phyloP scores from a whole-genome alignment of 1,284 basidiomycete species.

The Porphyrellus sp. region DNA sequence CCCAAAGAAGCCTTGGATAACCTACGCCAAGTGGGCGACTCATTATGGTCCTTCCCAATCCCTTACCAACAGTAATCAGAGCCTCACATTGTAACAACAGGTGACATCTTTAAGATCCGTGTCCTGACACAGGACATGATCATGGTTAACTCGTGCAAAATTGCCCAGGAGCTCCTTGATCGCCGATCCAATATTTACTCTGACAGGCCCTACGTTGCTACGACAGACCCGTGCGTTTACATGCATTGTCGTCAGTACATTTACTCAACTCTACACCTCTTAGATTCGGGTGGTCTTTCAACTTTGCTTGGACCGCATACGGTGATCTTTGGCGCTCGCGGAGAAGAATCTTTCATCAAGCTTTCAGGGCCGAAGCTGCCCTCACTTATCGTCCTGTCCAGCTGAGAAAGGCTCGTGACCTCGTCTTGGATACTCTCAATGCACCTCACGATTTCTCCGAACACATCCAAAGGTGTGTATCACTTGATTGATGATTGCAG shows the following conservation, averaged over 20 bases:
- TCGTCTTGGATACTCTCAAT: slow-evolving; percentile 19
- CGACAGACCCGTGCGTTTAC: slow-evolving; percentile 21
- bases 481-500: background rate
- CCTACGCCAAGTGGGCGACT: slow-evolving; percentile 22
- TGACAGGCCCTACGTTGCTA: slow-evolving; percentile 27
- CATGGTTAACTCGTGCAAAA: slow-evolving; percentile 22
- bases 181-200: slow-evolving; percentile 28
- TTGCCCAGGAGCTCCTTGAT: slow-evolving; percentile 26
- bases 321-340: slow-evolving; percentile 25
- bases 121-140: slow-evolving; percentile 25
- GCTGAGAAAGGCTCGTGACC: slow-evolving; percentile 20
- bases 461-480: slow-evolving; percentile 21
- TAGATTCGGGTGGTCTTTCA: slow-evolving; percentile 30
- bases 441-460: slow-evolving; percentile 12
- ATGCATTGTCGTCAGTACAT: background rate
- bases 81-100: slow-evolving; percentile 9
- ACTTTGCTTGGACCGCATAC: slow-evolving; percentile 20
- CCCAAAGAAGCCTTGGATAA: slow-evolving; percentile 19
- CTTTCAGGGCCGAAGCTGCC: slow-evolving; percentile 23
- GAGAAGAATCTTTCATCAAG: slow-evolving; percentile 29
- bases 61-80: background rate
- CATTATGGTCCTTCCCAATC: slow-evolving; percentile 16
- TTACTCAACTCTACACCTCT: background rate
- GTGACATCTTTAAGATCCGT: slow-evolving; percentile 22
- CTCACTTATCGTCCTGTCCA: slow-evolving; percentile 19